A percentile compares a stretch with the other conserved stretches of the same genome.
These are phyloP conservation scores for Ascochyta rabiei DNA, from an alignment of 2,329 filamentous ascomycete species.

Conservation along the genomic window DNA sequence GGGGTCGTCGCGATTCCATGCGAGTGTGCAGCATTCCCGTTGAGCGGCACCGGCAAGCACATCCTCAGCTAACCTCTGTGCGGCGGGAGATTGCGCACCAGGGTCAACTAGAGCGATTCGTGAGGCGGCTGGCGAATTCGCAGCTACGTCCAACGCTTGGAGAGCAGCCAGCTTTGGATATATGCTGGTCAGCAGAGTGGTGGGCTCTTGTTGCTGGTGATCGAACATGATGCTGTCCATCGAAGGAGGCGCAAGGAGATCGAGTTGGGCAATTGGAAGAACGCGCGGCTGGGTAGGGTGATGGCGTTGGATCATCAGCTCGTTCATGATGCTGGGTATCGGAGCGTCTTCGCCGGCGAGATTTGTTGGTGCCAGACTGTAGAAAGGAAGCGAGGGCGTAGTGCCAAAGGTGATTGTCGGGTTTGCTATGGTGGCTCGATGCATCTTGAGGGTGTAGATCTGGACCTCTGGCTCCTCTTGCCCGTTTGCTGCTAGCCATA, in stretches of 20 bases:
- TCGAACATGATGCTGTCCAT: constrained; percentile 34
- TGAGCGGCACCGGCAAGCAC: constrained; percentile 68
- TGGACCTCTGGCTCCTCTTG: constrained; percentile 57
- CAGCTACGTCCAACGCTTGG: constrained; percentile 52
- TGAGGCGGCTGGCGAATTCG: constrained; percentile 52
- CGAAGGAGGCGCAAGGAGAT: constrained; percentile 47
- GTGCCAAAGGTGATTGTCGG: constrained; percentile 66
- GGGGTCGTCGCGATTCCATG: constrained; percentile 61
- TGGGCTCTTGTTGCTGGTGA: constrained; percentile 38
- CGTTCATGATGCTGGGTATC: constrained; percentile 55
- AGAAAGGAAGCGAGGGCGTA: constrained; percentile 72
- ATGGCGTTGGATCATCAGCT: constrained; percentile 48
- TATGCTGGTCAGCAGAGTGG: constrained; percentile 49
- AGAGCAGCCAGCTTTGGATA: constrained; percentile 56
- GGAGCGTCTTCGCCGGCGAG: constrained; percentile 53
- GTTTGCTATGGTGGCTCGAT: constrained; percentile 52
- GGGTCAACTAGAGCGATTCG: constrained; percentile 71
- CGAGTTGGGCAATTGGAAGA: constrained; percentile 49
- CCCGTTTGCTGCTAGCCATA: constrained; percentile 74
- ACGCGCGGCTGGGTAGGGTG: constrained; percentile 48
- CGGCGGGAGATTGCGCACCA: constrained; percentile 65
- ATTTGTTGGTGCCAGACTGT: constrained; percentile 67
- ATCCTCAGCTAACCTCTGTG: constrained; percentile 65
- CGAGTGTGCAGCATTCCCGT: constrained; percentile 71
- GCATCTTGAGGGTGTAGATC: constrained; percentile 49